A percentile compares a stretch with the other conserved stretches of the same genome.
Evolutionary conservation across 176 grass and related monocot genomes (phyloP).

Genomic region (Bothriochloa decipiens): DNA sequence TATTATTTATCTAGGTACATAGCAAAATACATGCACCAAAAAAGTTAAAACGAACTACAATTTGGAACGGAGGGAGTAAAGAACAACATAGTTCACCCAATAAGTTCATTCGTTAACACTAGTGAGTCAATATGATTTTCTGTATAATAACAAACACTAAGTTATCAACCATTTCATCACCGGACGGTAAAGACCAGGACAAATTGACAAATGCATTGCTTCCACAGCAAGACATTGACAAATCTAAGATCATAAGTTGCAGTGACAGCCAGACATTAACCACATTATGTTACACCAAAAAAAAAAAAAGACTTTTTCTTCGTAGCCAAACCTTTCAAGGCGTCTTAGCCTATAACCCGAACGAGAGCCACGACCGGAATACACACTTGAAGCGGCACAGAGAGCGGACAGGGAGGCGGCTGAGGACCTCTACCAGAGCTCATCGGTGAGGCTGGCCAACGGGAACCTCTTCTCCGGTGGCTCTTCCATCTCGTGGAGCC

Average conservation of each 20-base stretch:
- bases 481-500: neutral
- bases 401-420: neutral
- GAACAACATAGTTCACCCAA: neutral
- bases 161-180: neutral
- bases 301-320: neutral
- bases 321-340: neutral
- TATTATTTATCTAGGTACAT: too few relatives aligned
- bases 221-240: constrained; percentile 1
- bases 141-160: neutral
- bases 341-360: neutral
- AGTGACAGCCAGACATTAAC: neutral
- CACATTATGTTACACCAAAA: neutral
- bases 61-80: too few relatives aligned
- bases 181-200: neutral
- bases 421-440: neutral
- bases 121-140: neutral
- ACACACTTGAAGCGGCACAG: constrained; percentile 21
- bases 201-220: neutral
- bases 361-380: neutral
- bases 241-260: neutral
- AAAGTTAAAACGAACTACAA: too few relatives aligned
- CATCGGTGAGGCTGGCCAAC: neutral
- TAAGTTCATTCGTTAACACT: neutral
- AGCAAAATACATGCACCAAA: too few relatives aligned
- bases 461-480: neutral